Base-by-base conservation (phyloP, 441 rosid species). In the Dalechampia spathulata region DNA sequence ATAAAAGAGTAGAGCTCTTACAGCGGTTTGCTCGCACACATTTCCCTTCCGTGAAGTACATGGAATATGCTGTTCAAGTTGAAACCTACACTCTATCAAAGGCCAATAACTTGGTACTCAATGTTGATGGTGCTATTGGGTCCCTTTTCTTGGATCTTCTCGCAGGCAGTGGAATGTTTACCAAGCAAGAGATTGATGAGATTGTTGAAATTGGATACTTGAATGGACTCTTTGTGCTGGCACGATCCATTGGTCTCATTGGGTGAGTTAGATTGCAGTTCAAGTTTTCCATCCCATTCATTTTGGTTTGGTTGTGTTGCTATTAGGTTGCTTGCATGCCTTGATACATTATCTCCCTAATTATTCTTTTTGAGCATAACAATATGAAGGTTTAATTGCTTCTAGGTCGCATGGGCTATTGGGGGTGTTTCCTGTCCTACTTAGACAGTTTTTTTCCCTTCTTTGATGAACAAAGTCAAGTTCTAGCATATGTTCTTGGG, bases 91-190 rank as follows among this genome's bases (percentile, higher is more conserved):
- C 98, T 36, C 82, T 92, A 45, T 81, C 95, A 5, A 92, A 92
- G 75, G 83, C 96, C 53, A 88, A 81, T 58, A 88, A 84, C 81
- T 72, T 91, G 20, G 95, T 88, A 70, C 81, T 84, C 26, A 92
- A 92, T 2, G 95, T 85, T 0, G 96, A 88, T 26, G 96, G 98
- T 52, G 95, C 95, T 21, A 92, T 88, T 34, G 96, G 95, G 30
- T 84, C 96, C 47, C 96, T 91, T 61, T 91, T 91, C 85, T 78
- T 83, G 77, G 98, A 91, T 70, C 98, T 91, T 68, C 94, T 88
- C 20, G 89, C 94, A 16, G 95, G 91, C 51, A 84, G 94, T 53
- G 90, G 95, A 56, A 84, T 92, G 95, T 91, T 91, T 74, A 79
- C 72, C 68, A 88, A 91, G 76, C 95, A 62, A 74, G 98, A 91